Base-by-base conservation (phyloP, 352 stramenopile species). In the Phytophthora sansomeana region DNA sequence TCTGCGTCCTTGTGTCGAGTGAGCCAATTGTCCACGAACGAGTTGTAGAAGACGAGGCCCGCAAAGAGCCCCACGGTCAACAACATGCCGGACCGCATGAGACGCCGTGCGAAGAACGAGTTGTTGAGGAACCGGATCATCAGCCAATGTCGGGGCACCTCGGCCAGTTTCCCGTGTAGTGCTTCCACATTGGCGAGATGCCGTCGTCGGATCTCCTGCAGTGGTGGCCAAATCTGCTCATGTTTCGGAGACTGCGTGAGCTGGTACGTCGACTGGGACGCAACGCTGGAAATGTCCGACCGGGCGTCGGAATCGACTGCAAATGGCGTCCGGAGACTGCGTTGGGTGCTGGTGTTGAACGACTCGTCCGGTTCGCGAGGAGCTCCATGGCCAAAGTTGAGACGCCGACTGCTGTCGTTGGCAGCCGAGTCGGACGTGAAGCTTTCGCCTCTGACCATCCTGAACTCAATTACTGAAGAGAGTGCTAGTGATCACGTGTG, bases 71-170 rank as follows among this genome's bases (percentile, higher is more conserved):
- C 62, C 4, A 32, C 28, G 0, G 58, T 67, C 8, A 91, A 42
- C 46, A 59, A 33, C 26, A 76, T 21, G 5, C 83, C 78, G 6
- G 80, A 72, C 14, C 63, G 63, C 48, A 93, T 49, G 36, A 95
- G 57, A 0, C 82, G 75, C 21, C 71, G 69, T 11, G 85, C 84
- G 39, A 95, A 95, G 74, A 91, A 95, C 39, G 82, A 93, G 58
- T 92, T 95, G 58, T 86, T 63, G 10, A 80, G 65, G 66, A 77
- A 88, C 44, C 75, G 72, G 29, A 77, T 61, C 54, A 58, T 77
- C 19, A 91, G 68, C 56, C 85, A 89, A 33, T 78, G 63, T 16
- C 67, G 66, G 6, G 81, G 84, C 54, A 92, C 67, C 1, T 48
- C 29, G 3, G 60, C 26, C 17, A 73, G 35, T 47, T 69, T 69